Base-by-base conservation (phyloP, 805 yeast species). In the Tetrapisispora pingtungensis region DNA sequence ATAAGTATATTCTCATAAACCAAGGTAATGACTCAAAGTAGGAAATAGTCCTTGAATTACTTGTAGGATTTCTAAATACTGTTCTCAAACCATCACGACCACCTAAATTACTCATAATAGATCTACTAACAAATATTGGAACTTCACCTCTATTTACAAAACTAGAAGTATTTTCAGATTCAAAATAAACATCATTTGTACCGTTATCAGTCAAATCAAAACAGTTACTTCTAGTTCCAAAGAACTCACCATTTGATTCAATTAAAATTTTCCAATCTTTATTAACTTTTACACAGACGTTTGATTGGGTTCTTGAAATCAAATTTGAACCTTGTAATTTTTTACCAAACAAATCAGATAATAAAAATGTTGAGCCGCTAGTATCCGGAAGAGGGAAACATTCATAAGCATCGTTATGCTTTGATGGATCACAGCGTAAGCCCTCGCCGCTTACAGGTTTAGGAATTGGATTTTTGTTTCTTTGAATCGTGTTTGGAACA, bases 71-170 rank as follows among this genome's bases (percentile, higher is more conserved):
- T n/a, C 67, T 67, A 54, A 90, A 74, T 10, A 80, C 84, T 0
- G 84, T 75, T 58, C 96, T 78, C 49, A 90, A 70, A 0, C 96
- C 96, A 46, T 97, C 97, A 47, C 77, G 73, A 56, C 87, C 96
- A 59, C 84, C 95, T 1, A 96, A 88, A 57, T 81, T 82, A 0
- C 97, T 97, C 0, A 96, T 86, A 43, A 90, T 72, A 0, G 97
- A 84, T 48, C 98, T 74, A 18, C 93, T 81, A 0, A 83, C 94
- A 44, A 59, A 61, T 2, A 93, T 67, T 1, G 93, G 93, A 0
- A 87, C 86, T 1, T 56, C 49, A 1, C 57, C 62, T 0, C 69
- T 49, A 0, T 69, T 66, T 1, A 62, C 55, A 3, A 76, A 71
- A 1, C 59, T 48, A 0, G 70, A 53, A 8, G 84, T 72, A 48